Percentiles rank a stretch among this genome's conserved stretches.
Conservation (phyloP, 116 monocot species). For the Zostera marina region DNA sequence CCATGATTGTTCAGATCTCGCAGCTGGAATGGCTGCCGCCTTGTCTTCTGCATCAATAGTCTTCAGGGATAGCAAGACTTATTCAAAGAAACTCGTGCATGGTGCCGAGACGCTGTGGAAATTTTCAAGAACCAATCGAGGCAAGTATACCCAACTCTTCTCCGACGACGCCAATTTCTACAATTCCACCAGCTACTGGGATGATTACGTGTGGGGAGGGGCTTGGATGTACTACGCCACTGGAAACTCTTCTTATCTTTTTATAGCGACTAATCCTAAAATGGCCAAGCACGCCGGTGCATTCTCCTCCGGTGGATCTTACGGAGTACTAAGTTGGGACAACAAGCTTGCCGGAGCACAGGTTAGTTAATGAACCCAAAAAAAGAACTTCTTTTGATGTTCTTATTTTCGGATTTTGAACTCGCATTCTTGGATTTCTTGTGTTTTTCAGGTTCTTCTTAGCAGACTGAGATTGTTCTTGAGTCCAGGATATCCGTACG, state of each 20-base stretch:
- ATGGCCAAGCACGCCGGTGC: conserved; percentile 54
- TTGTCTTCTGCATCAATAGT: conserved; percentile 72
- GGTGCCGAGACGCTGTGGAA: conserved; percentile 43
- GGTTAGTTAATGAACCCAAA: conserved; percentile 11
- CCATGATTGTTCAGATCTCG: conserved; percentile 31
- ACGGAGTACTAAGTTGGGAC: conserved; percentile 70
- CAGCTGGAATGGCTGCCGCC: conserved; percentile 52
- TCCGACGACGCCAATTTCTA: conserved; percentile 30
- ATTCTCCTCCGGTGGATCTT: conserved; percentile 13
- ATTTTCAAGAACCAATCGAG: conserved; percentile 36
- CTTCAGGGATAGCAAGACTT: conserved; percentile 42
- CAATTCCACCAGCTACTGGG: conserved; percentile 81
- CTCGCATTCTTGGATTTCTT: not conserved
- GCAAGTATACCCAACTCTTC: conserved; percentile 22
- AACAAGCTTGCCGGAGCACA: conserved; percentile 68
- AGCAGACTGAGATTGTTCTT: conserved; percentile 61
- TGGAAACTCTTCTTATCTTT: conserved; percentile 41
- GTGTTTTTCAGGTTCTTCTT: conserved; percentile 24
- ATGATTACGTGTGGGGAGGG: conserved; percentile 78
- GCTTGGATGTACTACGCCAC: conserved; percentile 87
- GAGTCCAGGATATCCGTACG: conserved; percentile 72
- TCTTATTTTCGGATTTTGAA: not conserved
- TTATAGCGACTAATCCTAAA: conserved; percentile 42
- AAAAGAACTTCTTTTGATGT: not conserved
- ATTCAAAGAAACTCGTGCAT: conserved; percentile 43